A percentile compares a stretch with the other conserved stretches of the same genome.
These are phyloP conservation scores for Cladosporium sp. DNA, from an alignment of 2,329 filamentous ascomycete species.

Conservation along the genomic window DNA sequence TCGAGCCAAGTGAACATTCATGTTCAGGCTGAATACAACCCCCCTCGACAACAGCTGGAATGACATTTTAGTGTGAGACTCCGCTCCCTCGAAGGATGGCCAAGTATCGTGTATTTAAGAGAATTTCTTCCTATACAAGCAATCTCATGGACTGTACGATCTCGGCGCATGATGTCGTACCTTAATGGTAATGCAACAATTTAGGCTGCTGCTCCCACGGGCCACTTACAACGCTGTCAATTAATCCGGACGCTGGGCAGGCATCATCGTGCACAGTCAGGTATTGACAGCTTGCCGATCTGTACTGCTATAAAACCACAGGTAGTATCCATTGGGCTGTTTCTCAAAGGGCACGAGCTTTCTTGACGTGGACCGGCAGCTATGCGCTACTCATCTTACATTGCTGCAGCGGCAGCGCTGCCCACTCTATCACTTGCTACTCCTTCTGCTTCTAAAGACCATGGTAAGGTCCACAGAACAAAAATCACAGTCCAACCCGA, in stretches of 20 bases:
- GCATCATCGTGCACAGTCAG: not conserved
- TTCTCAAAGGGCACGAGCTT: not conserved
- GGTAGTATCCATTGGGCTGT: not conserved
- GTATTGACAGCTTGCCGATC: not conserved
- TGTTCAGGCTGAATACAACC: not conserved
- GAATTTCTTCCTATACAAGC: not conserved
- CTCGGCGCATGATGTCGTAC: not conserved
- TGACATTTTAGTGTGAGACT: not conserved
- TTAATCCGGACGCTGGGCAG: not conserved
- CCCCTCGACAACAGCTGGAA: not conserved
- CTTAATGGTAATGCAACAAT: not conserved
- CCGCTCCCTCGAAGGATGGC: not conserved
- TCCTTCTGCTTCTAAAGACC: not conserved
- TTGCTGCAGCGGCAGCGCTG: not conserved
- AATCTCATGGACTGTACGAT: not conserved
- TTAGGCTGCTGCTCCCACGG: not conserved
- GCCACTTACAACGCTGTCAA: not conserved
- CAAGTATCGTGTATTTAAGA: not conserved
- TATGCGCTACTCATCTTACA: not conserved
- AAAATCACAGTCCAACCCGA: slow-evolving; percentile 26
- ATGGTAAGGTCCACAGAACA: not conserved
- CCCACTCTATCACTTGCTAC: not conserved
- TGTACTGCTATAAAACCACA: not conserved
- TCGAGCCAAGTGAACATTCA: not conserved
- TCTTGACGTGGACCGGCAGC: not conserved